A percentile compares a stretch with the other conserved stretches of the same genome.
phyloP scores from a whole-genome alignment of 2,329 filamentous ascomycete genomes.

The Claviceps citrina region DNA sequence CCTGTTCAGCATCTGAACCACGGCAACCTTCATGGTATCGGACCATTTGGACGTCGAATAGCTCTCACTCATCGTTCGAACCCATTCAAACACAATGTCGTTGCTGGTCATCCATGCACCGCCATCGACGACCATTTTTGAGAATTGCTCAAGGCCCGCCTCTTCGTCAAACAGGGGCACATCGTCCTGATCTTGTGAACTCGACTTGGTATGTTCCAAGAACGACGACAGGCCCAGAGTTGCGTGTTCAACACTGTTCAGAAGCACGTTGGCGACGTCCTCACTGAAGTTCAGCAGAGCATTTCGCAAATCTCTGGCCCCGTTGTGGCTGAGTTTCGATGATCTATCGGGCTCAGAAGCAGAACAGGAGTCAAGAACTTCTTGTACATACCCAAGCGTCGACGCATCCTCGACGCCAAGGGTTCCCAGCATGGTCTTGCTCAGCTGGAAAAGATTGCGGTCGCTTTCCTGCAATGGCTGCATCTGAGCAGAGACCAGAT shows the following conservation, averaged over 20 bases:
- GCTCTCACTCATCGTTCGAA: constrained; percentile 31
- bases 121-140: constrained; percentile 27
- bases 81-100: constrained; percentile 45
- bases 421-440: constrained; percentile 38
- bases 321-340: constrained; percentile 29
- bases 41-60: constrained; percentile 44
- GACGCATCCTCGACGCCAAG: constrained; percentile 36
- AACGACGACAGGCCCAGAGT: constrained; percentile 44
- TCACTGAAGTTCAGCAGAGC: constrained; percentile 36
- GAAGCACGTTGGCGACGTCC: constrained; percentile 35
- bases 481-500: constrained; percentile 37
- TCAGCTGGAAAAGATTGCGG: constrained; percentile 38
- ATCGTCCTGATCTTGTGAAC: constrained; percentile 33
- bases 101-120: constrained; percentile 35
- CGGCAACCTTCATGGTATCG: constrained; percentile 38
- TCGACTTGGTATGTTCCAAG: constrained; percentile 45
- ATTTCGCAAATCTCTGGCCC: constrained; percentile 33
- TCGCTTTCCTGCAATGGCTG: constrained; percentile 42
- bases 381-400: constrained; percentile 29
- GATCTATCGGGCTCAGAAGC: constrained; percentile 34
- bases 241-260: constrained; percentile 37
- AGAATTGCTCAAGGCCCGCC: constrained; percentile 37
- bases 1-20: constrained; percentile 40
- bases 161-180: constrained; percentile 35
- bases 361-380: constrained; percentile 37